Conservation (phyloP, 2,329 filamentous ascomycete species). For the Xylaria sp. region DNA sequence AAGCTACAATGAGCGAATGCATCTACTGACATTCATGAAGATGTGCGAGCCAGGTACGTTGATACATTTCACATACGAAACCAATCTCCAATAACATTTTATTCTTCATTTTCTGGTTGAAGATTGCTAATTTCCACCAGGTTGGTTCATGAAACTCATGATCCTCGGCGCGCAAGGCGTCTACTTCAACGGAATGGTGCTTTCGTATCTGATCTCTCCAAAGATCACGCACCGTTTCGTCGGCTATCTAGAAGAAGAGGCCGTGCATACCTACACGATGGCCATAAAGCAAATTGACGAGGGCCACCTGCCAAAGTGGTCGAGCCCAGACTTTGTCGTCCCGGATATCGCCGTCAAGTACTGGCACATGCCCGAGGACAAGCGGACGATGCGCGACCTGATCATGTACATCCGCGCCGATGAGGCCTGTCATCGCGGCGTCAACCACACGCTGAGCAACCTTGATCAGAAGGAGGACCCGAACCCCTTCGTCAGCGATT, state of each 20-base stretch:
- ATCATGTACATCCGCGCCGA: conserved; percentile 90
- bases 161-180: conserved; percentile 93
- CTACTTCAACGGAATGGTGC: conserved; percentile 94
- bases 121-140: conserved; percentile 49
- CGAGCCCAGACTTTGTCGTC: conserved; percentile 72
- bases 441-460: conserved; percentile 95
- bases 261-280: conserved; percentile 92
- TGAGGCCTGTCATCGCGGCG: conserved; percentile 89
- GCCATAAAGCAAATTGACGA: conserved; percentile 87
- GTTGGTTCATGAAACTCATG: conserved; percentile 90
- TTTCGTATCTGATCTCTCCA: conserved; percentile 87
- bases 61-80: background rate
- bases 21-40: conserved; percentile 91
- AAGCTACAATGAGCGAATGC: conserved; percentile 94
- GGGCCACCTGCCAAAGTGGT: conserved; percentile 86
- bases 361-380: conserved; percentile 91
- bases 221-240: conserved; percentile 94
- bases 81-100: background rate
- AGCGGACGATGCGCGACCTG: conserved; percentile 84
- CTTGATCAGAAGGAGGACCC: conserved; percentile 86
- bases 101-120: too few relatives aligned
- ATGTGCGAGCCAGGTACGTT: conserved; percentile 76
- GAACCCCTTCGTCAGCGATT: conserved; percentile 89
- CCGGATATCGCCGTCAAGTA: conserved; percentile 92
- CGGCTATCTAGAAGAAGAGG: conserved; percentile 96